Base-by-base conservation (phyloP, 1,284 basidiomycete species). In the Erythrobasidium hasegawianum region DNA sequence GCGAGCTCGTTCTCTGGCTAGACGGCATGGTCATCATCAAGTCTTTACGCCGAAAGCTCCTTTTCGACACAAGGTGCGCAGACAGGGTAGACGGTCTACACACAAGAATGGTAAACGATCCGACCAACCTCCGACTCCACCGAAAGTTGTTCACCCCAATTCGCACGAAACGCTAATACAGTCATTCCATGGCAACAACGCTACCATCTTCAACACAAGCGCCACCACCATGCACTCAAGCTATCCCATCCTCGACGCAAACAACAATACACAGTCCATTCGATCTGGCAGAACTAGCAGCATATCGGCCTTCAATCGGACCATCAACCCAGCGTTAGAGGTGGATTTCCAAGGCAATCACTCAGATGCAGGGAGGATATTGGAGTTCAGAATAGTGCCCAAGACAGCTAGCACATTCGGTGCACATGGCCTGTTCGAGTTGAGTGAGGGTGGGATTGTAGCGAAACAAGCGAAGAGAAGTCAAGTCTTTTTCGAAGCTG, bases 271-370 rank as follows among this genome's bases (percentile, higher is more conserved):
- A 3, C n/a, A n/a, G n/a, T 14, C 11, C 39, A 3, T 33, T 13
- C 55, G 55, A 26, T 40, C 27, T 3, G 55, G 55, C 27, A 33
- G 33, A 40, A 57, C 55, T 7, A 40, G 55, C 39, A 18, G 14
- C 9, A 7, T 3, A 29, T 38, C 55, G 13, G 55, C n/a, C 5
- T 5, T 14, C 16, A 38, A 57, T 16, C 26, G 55, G 11, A 4
- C 55, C 8, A 11, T 57, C 27, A 57, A 57, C 39, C 55, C 55
- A 38, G 26, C 39, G 26, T 16, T 57, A 5, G 22, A 3, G 2
- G 13, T 18, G 9, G 55, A 57, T 26, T n/a, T 57, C 26, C 55
- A 39, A 18, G 18, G 29, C 39, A 18, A 39, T 18, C 27, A 33
- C 7, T 26, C n/a, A 3, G 55, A 40, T 29, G 4, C 33, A 5